Evolutionary conservation across 1,284 basidiomycete genomes (phyloP).

Genomic region (Heliocybe sulcata): DNA sequence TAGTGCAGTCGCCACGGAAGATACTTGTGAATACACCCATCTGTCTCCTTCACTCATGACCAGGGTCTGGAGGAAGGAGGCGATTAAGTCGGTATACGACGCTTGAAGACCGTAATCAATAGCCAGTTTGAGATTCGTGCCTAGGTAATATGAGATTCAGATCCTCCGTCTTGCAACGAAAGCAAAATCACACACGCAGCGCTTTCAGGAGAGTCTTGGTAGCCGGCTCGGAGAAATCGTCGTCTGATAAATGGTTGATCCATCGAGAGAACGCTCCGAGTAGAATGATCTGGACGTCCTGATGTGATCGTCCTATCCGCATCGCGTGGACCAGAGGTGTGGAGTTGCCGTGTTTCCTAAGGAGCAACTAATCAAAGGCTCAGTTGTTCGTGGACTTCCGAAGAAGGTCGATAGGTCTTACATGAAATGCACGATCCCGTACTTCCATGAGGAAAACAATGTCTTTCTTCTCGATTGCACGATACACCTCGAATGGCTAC

Average conservation of each 20-base stretch:
- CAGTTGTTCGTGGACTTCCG: neutral
- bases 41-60: conserved; percentile 84
- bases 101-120: conserved; percentile 76
- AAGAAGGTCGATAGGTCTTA: conserved; percentile 24
- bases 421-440: conserved; percentile 70
- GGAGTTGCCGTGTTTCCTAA: conserved; percentile 65
- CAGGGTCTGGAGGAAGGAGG: conserved; percentile 76
- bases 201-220: conserved; percentile 65
- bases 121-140: conserved; percentile 73
- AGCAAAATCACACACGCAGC: conserved; percentile 42
- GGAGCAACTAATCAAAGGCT: conserved; percentile 43
- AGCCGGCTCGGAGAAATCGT: conserved; percentile 53
- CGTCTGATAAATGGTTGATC: conserved; percentile 71
- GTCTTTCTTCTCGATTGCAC: conserved; percentile 69
- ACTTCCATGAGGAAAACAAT: conserved; percentile 74
- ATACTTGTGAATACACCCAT: conserved; percentile 62
- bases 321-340: conserved; percentile 78
- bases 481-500: conserved; percentile 70
- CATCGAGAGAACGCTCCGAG: conserved; percentile 77
- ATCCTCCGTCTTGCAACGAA: neutral
- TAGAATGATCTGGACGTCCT: conserved; percentile 69
- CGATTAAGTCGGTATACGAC: conserved; percentile 71
- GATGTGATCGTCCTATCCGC: conserved; percentile 66
- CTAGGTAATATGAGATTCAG: conserved; percentile 25
- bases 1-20: conserved; percentile 52